Evolutionary conservation across 192 early-diverging fungal genomes (phyloP), one percentile per base, ranked within the genome.

Genomic region (Podila epicladia): DNA sequence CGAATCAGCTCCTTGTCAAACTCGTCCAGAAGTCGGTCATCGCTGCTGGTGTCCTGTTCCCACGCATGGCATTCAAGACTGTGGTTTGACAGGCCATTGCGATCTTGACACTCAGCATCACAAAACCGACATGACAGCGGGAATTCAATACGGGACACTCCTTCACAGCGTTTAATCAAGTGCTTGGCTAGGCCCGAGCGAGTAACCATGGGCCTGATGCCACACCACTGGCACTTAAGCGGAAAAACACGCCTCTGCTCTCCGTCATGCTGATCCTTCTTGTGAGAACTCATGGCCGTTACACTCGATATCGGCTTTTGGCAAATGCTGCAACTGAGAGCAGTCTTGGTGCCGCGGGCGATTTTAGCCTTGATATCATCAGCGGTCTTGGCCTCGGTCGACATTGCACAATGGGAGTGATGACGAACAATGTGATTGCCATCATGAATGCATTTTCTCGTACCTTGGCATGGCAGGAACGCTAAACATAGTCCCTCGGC

Each of bases 1-100:
- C 66, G 66, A 22, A 45, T 57, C 35, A 68, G 45, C 33, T 58
- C 13, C 65, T 67, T 67, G 45, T 58, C 50, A 22, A 66, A 31
- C 49, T 53, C 49, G 7, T 66, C 65, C 55, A 68, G 37, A 19
- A 31, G 22, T 50, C 29, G 29, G 9, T 31, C 58, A 59, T 69
- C 37, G 26, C 35, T 69, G 33, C 15, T 37, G 20, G 22, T 69
- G 29, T 69, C 67, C 55, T 58, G n/a, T 37, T 60, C 37, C 67
- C 58, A 69, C 41, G 67, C 60, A 13, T 35, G 12, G 57, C 55
- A 58, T 37, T 17, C 55, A 41, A 35, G 19, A 24, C 55, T 32
- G 53, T 58, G 66, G 19, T 59, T 59, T 26, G 55, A 37, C 9
- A 68, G 33, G 22, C 1, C 55, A 28, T 26, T 57, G 20, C 5